Evolutionary conservation across 2,329 filamentous ascomycete species (phyloP).

Genomic region (Trichoderma sp.): DNA sequence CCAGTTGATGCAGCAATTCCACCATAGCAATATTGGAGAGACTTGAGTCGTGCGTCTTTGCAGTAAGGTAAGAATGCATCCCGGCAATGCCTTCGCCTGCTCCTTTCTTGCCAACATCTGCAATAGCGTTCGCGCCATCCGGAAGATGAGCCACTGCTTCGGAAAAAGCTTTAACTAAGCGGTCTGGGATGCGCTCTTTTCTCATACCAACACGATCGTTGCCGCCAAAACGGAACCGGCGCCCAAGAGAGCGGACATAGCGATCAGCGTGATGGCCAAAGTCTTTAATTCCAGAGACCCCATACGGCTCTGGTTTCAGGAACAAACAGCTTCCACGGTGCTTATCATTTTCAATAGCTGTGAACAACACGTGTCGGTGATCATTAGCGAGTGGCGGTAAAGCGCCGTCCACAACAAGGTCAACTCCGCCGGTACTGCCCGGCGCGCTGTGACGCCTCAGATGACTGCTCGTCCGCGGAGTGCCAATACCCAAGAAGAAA

Average conservation of each 20-base stretch:
- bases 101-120: background rate
- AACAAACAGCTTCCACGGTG: background rate
- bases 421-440: background rate
- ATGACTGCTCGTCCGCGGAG: background rate
- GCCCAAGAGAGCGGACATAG: background rate
- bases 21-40: background rate
- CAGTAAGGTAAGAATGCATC: background rate
- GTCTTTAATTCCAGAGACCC: background rate
- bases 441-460: background rate
- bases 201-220: background rate
- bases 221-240: conserved; percentile 4
- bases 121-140: background rate
- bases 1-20: background rate
- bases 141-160: background rate
- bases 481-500: background rate
- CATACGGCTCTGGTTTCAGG: background rate
- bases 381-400: background rate
- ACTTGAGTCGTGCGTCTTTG: background rate
- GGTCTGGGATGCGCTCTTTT: background rate
- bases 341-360: background rate
- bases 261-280: background rate
- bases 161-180: background rate
- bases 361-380: background rate
- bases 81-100: background rate
- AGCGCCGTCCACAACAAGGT: background rate